Evolutionary conservation across 148 eudicot species (phyloP).

Genomic region (Polygonum maritimum): DNA sequence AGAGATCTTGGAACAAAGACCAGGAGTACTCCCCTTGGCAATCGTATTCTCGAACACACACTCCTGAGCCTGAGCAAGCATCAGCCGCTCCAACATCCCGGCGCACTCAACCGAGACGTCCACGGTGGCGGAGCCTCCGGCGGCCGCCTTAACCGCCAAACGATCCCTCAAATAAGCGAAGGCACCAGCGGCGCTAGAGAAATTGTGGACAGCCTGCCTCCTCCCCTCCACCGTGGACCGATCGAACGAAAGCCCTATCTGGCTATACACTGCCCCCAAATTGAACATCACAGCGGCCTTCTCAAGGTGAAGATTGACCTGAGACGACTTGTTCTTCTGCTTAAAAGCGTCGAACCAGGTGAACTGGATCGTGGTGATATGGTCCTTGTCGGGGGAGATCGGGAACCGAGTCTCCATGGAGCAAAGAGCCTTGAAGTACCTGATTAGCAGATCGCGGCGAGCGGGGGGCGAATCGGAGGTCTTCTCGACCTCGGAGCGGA

Average conservation of each 20-base stretch:
- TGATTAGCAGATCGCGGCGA: slow-evolving; percentile 54
- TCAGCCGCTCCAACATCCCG: slow-evolving; percentile 93
- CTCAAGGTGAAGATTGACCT: slow-evolving; percentile 73
- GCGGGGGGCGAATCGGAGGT: slow-evolving; percentile 44
- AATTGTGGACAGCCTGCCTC: slow-evolving; percentile 60
- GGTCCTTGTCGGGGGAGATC: slow-evolving; percentile 72
- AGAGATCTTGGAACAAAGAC: slow-evolving; percentile 79
- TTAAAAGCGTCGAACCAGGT: slow-evolving; percentile 89
- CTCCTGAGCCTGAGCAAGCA: slow-evolving; percentile 98
- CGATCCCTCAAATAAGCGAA: slow-evolving; percentile 77
- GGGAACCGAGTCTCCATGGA: slow-evolving; percentile 83
- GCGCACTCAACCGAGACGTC: slow-evolving; percentile 86
- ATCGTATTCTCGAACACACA: slow-evolving; percentile 82
- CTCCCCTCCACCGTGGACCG: slow-evolving; percentile 65
- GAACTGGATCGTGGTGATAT: slow-evolving; percentile 60
- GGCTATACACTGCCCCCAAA: slow-evolving; percentile 82
- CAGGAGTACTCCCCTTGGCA: slow-evolving; percentile 77
- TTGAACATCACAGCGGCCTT: slow-evolving; percentile 91
- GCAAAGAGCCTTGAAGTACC: slow-evolving; percentile 63
- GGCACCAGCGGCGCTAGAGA: slow-evolving; percentile 72
- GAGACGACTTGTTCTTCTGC: slow-evolving; percentile 53
- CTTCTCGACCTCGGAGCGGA: slow-evolving; percentile 54
- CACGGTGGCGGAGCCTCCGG: slow-evolving; percentile 53
- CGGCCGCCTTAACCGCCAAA: slow-evolving; percentile 60
- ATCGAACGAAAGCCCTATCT: slow-evolving; percentile 66